Conservation (phyloP, 2,329 filamentous ascomycete species). For the Talaromyces sp. region DNA sequence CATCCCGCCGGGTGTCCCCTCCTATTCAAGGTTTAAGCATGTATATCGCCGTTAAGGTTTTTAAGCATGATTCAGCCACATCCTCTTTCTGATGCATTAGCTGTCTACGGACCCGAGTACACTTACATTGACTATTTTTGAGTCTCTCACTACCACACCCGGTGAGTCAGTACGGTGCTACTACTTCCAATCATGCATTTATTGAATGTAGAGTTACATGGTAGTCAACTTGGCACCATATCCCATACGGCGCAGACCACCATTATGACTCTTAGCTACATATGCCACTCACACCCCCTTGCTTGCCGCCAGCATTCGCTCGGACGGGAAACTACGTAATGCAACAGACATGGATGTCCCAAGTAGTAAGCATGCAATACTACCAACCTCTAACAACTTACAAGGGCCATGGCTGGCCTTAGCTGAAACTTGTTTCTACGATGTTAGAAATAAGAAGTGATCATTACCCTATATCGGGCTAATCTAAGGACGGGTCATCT, state of each 20-base stretch:
- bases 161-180: background rate
- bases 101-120: background rate
- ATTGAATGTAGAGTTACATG: background rate
- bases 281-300: background rate
- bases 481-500: background rate
- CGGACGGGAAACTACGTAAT: background rate
- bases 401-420: background rate
- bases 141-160: background rate
- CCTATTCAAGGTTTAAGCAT: constrained; percentile 7
- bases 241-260: background rate
- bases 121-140: background rate
- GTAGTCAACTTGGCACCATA: background rate
- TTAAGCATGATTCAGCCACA: constrained; percentile 17
- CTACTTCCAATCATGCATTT: background rate
- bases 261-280: constrained; percentile 1
- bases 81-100: constrained; percentile 5
- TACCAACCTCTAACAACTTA: background rate
- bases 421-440: constrained; percentile 3
- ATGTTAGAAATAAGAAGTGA: background rate
- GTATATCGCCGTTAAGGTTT: constrained; percentile 13
- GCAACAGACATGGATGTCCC: constrained; percentile 2
- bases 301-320: background rate
- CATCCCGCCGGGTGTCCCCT: background rate
- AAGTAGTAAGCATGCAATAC: background rate
- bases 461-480: background rate